These are phyloP conservation scores for Cupressus sempervirens DNA, from an alignment of 75 land plant species.

Conservation along the genomic window DNA sequence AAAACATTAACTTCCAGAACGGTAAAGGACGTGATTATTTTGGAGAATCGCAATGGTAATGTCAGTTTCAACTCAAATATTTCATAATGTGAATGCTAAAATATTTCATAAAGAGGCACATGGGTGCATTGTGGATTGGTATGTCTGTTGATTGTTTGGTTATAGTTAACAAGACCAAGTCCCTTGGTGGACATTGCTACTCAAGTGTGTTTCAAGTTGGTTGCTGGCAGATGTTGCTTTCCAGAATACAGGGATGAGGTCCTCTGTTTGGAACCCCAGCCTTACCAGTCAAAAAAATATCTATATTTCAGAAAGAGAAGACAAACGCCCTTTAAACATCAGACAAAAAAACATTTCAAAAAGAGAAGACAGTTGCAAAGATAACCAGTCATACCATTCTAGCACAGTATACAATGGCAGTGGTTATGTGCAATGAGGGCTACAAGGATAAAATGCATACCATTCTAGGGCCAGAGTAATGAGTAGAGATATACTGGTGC, in stretches of 20 bases:
- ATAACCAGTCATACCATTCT: neutral
- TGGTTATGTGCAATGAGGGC: conserved; percentile 6
- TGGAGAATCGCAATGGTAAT: neutral
- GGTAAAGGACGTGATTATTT: neutral
- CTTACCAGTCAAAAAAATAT: too few relatives aligned
- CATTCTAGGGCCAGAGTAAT: conserved; percentile 51
- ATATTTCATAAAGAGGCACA: too few relatives aligned
- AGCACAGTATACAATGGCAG: neutral
- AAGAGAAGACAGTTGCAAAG: neutral
- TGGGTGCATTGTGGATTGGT: too few relatives aligned
- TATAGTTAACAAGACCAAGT: too few relatives aligned
- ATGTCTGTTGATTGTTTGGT: too few relatives aligned
- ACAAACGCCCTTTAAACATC: neutral
- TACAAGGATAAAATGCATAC: conserved; percentile 13
- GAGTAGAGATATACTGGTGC: conserved; percentile 40
- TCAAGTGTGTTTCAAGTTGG: too few relatives aligned
- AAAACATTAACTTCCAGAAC: neutral
- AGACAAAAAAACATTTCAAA: neutral
- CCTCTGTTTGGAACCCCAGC: too few relatives aligned
- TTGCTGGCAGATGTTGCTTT: too few relatives aligned
- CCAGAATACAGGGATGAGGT: too few relatives aligned
- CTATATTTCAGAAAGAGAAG: too few relatives aligned
- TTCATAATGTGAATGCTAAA: neutral
- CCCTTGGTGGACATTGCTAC: too few relatives aligned
- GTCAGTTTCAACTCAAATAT: neutral